phyloP scores from a whole-genome alignment of 495 filamentous ascomycete genomes.

The Bacidia gigantensis region DNA sequence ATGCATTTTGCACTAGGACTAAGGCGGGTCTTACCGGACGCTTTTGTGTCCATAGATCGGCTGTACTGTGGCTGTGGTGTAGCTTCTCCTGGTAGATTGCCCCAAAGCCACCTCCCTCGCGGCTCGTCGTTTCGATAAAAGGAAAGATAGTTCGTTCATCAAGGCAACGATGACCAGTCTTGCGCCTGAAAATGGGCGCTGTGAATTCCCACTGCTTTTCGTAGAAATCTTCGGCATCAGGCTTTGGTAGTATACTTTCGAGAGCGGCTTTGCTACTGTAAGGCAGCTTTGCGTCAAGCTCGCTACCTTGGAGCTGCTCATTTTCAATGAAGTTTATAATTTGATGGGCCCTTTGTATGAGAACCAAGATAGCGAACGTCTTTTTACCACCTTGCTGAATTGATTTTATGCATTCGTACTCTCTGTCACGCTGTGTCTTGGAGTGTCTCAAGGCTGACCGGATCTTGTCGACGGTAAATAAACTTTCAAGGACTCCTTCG shows the following conservation, averaged over 20 bases:
- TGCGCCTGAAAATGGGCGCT: neutral
- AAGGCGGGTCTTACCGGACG: no score
- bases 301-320: neutral
- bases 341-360: neutral
- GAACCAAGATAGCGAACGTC: neutral
- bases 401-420: neutral
- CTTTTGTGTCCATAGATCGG: neutral
- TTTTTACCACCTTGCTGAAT: neutral
- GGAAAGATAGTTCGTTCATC: neutral
- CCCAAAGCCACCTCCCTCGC: neutral
- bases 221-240: neutral
- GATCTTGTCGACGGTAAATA: neutral
- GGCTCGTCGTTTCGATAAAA: neutral
- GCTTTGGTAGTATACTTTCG: neutral
- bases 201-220: neutral
- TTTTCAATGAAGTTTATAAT: neutral
- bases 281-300: neutral
- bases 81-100: neutral
- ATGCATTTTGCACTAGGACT: no score
- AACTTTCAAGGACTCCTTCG: neutral
- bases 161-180: neutral
- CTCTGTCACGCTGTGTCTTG: neutral
- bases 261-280: neutral
- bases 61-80: neutral
- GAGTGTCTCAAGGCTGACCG: neutral